Percentiles rank a stretch among this genome's conserved stretches.
These are phyloP conservation scores for Phytophthora citricola DNA, from an alignment of 352 stramenopile genomes.

Conservation along the genomic window DNA sequence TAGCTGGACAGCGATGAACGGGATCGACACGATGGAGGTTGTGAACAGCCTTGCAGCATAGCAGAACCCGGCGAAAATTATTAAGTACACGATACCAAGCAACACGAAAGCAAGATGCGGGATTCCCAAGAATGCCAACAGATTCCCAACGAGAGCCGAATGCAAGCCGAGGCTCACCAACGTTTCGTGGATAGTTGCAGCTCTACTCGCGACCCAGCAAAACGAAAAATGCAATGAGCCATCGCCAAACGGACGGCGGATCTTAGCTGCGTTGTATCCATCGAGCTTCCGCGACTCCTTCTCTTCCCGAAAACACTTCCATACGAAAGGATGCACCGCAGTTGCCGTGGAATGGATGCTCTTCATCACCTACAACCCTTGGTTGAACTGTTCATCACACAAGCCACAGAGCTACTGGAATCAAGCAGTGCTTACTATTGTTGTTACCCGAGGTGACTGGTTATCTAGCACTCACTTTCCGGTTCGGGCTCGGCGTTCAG, in stretches of 20 bases:
- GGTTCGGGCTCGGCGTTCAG: slow-evolving; percentile 18
- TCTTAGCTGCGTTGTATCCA: neutral
- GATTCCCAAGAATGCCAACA: slow-evolving; percentile 17
- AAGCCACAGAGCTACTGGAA: neutral
- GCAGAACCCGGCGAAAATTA: slow-evolving; percentile 11
- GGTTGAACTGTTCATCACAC: neutral
- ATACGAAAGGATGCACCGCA: neutral
- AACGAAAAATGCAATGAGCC: slow-evolving; percentile 7
- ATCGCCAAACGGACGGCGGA: neutral
- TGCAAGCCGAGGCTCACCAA: slow-evolving; percentile 3
- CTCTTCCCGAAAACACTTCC: too few species aligned
- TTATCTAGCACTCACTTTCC: slow-evolving; percentile 11
- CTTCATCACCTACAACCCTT: neutral
- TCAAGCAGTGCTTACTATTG: neutral
- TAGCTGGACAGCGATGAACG: slow-evolving; percentile 21
- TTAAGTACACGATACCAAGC: neutral
- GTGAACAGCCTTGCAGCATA: slow-evolving; percentile 1
- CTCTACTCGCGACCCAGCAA: neutral
- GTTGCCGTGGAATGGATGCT: slow-evolving; percentile 1
- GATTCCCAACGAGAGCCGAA: slow-evolving; percentile 5
- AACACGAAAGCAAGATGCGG: slow-evolving; percentile 11
- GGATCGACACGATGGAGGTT: neutral
- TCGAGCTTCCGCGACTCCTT: neutral
- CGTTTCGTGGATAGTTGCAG: neutral
- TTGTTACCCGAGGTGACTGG: neutral